These are phyloP conservation scores for Diaporthe aspalathi DNA, from an alignment of 2,329 filamentous ascomycete species.

Conservation along the genomic window DNA sequence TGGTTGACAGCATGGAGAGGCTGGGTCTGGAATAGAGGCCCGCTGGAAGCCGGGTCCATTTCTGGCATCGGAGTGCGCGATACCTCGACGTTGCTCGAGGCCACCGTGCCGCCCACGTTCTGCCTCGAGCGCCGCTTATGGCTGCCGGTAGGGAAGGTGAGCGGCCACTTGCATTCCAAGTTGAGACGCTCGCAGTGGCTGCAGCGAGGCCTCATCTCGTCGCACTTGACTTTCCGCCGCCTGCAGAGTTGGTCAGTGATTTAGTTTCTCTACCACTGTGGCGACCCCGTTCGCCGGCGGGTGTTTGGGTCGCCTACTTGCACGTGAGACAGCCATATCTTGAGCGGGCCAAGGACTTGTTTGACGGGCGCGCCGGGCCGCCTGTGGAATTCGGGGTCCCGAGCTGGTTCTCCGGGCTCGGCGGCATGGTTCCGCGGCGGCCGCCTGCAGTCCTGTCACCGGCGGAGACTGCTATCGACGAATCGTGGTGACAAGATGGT, in stretches of 20 bases:
- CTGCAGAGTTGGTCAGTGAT: conserved; percentile 45
- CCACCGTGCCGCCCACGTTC: conserved; percentile 13
- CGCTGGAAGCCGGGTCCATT: conserved; percentile 23
- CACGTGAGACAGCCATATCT: conserved; percentile 61
- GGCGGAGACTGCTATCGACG: background rate
- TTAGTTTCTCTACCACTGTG: background rate
- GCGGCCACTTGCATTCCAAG: conserved; percentile 63
- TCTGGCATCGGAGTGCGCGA: conserved; percentile 32
- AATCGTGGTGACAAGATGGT: conserved; percentile 4
- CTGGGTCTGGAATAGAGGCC: conserved; percentile 28
- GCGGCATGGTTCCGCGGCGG: conserved; percentile 7
- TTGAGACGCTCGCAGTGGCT: conserved; percentile 65
- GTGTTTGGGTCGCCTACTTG: conserved; percentile 49
- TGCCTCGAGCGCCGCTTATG: conserved; percentile 16
- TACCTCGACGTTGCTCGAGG: conserved; percentile 20
- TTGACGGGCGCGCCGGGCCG: conserved; percentile 24
- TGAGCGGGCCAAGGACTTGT: conserved; percentile 42
- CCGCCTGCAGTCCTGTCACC: background rate
- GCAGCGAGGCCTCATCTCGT: conserved; percentile 64
- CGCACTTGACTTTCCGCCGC: conserved; percentile 65
- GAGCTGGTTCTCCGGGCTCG: conserved; percentile 12
- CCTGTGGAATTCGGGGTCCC: conserved; percentile 8
- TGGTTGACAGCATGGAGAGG: conserved; percentile 51
- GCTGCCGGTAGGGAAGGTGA: conserved; percentile 33
- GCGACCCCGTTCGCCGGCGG: background rate